phyloP scores from a whole-genome alignment of 495 filamentous ascomycete genomes.

The Xylaria curta region DNA sequence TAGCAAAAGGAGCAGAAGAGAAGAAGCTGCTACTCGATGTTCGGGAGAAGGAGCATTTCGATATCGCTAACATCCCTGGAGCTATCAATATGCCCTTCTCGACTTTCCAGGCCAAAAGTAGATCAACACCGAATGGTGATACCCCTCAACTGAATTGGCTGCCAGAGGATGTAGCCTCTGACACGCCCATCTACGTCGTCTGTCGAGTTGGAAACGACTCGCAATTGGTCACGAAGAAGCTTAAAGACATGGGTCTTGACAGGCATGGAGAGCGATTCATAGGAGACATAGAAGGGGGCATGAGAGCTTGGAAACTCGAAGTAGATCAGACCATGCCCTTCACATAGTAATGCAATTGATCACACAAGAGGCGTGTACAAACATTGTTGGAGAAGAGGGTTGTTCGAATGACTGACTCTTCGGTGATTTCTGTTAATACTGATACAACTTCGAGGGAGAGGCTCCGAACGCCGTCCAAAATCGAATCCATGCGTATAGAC shows the following conservation, averaged over 20 bases:
- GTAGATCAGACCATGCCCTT: conserved; percentile 76
- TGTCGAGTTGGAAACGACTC: conserved; percentile 92
- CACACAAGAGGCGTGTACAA: neutral
- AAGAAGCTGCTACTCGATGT: conserved; percentile 77
- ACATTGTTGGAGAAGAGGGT: conserved; percentile 27
- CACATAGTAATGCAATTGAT: conserved; percentile 40
- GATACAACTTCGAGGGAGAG: conserved; percentile 42
- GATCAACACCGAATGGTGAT: conserved; percentile 33
- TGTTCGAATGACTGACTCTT: conserved; percentile 37
- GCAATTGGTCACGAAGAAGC: conserved; percentile 72
- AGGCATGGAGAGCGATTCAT: conserved; percentile 63
- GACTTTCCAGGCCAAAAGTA: conserved; percentile 49
- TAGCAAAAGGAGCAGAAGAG: conserved; percentile 33
- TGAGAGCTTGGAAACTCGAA: conserved; percentile 81
- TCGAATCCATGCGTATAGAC: conserved; percentile 19
- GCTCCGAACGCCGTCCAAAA: conserved; percentile 39
- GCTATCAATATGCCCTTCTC: conserved; percentile 82
- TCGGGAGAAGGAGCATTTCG: conserved; percentile 81
- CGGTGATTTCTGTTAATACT: conserved; percentile 35
- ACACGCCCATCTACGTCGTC: conserved; percentile 71
- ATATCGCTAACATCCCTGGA: conserved; percentile 73
- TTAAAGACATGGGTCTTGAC: conserved; percentile 72
- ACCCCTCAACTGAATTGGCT: conserved; percentile 49
- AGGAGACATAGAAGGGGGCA: conserved; percentile 80
- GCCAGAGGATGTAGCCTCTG: conserved; percentile 40